phyloP scores from a whole-genome alignment of 2,329 filamentous ascomycete genomes.

The Domatiomyces catenatus region DNA sequence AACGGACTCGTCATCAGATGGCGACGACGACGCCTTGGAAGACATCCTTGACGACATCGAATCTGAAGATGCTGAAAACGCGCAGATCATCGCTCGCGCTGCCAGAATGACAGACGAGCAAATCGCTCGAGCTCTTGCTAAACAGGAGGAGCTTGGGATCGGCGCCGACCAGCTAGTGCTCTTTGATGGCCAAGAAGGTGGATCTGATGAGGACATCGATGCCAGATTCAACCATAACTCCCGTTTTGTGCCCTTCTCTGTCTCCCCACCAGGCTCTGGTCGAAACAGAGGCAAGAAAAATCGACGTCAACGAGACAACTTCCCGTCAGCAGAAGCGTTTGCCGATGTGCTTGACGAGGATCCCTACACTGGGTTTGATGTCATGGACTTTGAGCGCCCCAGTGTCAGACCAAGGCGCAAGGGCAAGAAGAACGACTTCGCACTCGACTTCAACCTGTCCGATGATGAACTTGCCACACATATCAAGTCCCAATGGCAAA shows the following conservation, averaged over 20 bases:
- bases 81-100: constrained; percentile 24
- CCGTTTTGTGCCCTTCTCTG: constrained; percentile 14
- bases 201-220: constrained; percentile 19
- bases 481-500: constrained; percentile 46
- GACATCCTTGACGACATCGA: constrained; percentile 26
- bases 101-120: constrained; percentile 41
- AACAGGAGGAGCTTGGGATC: constrained; percentile 49
- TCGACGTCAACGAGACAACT: constrained; percentile 23
- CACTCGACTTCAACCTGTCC: constrained; percentile 36
- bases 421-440: constrained; percentile 40
- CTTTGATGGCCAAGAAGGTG: constrained; percentile 34
- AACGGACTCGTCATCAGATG: constrained; percentile 19
- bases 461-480: constrained; percentile 53
- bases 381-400: constrained; percentile 67
- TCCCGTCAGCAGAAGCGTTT: constrained; percentile 40
- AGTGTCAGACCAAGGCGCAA: constrained; percentile 52
- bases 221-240: constrained; percentile 12
- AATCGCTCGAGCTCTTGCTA: constrained; percentile 44
- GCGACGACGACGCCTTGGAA: constrained; percentile 21
- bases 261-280: constrained; percentile 13
- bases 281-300: constrained; percentile 16
- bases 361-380: constrained; percentile 56
- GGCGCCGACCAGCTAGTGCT: constrained; percentile 44
- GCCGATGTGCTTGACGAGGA: constrained; percentile 44
- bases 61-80: constrained; percentile 24